Conservation (phyloP, 2,329 filamentous ascomycete genomes). For the Lasiodiplodia hormozganensis region DNA sequence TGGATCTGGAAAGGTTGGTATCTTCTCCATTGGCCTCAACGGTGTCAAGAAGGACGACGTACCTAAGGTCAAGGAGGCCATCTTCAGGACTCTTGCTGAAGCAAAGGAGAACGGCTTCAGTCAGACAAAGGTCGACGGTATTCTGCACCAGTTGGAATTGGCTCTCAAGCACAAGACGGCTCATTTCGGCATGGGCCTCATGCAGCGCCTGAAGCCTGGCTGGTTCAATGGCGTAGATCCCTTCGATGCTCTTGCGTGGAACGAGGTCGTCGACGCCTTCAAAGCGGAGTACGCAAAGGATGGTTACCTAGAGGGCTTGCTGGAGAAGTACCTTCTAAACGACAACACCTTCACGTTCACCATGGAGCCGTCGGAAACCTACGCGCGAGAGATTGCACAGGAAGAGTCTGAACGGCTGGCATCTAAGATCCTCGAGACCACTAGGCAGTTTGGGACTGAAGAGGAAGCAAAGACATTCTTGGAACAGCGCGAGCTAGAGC, state of each 20-base stretch:
- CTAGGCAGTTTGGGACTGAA: constrained; percentile 72
- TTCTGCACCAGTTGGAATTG: constrained; percentile 93
- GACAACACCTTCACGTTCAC: constrained; percentile 90
- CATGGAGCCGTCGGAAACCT: constrained; percentile 84
- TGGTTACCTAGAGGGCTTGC: constrained; percentile 80
- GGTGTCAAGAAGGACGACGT: constrained; percentile 87
- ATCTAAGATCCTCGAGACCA: constrained; percentile 74
- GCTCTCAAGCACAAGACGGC: constrained; percentile 94
- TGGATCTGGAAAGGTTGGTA: constrained; percentile 74
- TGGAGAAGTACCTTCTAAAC: constrained; percentile 90
- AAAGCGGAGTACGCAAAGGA: constrained; percentile 76
- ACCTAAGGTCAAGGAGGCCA: constrained; percentile 74
- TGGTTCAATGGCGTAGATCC: constrained; percentile 98
- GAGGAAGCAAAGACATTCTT: constrained; percentile 75
- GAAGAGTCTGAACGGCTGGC: constrained; percentile 81
- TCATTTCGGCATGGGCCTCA: constrained; percentile 88
- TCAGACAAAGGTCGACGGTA: constrained; percentile 87
- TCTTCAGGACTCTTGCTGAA: constrained; percentile 75
- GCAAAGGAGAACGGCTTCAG: constrained; percentile 81
- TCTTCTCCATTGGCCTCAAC: constrained; percentile 89
- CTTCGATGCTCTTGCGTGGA: constrained; percentile 90
- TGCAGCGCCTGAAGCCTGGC: constrained; percentile 85
- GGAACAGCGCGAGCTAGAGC: constrained; percentile 77
- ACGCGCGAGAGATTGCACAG: constrained; percentile 73
- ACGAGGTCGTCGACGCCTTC: constrained; percentile 84